Base-by-base conservation (phyloP, 257 asterid genomes). In the Solanum pinnatisectum region DNA sequence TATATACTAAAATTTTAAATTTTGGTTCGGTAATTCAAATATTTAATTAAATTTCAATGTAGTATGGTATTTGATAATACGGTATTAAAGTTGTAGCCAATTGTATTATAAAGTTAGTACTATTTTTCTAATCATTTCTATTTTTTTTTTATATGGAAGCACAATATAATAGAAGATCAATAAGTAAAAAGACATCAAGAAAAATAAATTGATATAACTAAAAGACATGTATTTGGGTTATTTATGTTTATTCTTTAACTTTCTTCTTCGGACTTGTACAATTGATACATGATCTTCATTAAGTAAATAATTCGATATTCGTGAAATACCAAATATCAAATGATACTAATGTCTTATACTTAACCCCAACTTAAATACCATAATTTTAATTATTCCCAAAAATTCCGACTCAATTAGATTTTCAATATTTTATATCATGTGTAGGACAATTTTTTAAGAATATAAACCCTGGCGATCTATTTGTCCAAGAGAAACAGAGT, bases 351-450 rank as follows among this genome's bases (percentile, higher is more conserved):
- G 10, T 52, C 23, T 52, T 52, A 16, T 52, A 52, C 10, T 16
- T 1, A 16, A 52, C 9, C 10, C 10, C 6, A 52, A 52, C 0
- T 3, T 3, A 0, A 52, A 5, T 52, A 18, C 0, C n/a, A 6
- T 52, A 52, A 16, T 6, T 52, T 16, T 52, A 52, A 52, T 52
- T 52, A 52, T 3, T 16, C 1, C 8, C 3, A 52, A 52, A 52
- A 52, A 16, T 52, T 52, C 1, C 2, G 10, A 1, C 23, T 52
- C 23, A 5, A 52, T 52, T 52, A 10, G 1, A 52, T 52, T 52
- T 52, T 16, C 2, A 0, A 56, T 20, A 56, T 8, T 56, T 56
- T 8, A 56, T 18, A 2, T 56, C 4, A 0, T 8, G 2, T 0
- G 1, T 3, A 7, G 11, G 1, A 22, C 10, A 74, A 22, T 11